phyloP scores from a whole-genome alignment of 208 protist species.

The Sergeia podlipaevii region DNA sequence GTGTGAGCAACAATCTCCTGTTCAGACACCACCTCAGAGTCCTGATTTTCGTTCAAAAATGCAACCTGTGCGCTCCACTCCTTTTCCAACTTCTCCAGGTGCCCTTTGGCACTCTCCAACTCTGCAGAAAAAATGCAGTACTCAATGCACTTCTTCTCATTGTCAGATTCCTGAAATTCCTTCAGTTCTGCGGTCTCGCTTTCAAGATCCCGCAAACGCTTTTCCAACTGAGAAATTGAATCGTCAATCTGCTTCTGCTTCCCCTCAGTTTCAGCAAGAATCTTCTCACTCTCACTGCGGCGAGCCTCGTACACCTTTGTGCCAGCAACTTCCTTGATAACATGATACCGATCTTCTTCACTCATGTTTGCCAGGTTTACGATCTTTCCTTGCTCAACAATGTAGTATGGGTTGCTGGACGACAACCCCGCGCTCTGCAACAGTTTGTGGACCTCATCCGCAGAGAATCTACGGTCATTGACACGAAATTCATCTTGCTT shows the following conservation, averaged over 20 bases:
- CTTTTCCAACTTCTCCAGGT: conserved; percentile 45
- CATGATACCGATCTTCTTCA: conserved; percentile 93
- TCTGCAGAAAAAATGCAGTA: conserved; percentile 88
- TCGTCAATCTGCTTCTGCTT: conserved; percentile 90
- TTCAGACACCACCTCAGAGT: conserved; percentile 38
- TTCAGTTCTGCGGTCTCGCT: conserved; percentile 94
- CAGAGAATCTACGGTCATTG: conserved; percentile 94
- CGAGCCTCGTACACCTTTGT: conserved; percentile 97
- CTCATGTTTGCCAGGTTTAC: conserved; percentile 94
- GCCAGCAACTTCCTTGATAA: conserved; percentile 99
- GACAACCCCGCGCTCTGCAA: conserved; percentile 99
- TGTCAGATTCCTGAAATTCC: conserved; percentile 90
- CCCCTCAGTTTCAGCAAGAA: conserved; percentile 91
- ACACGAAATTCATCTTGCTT: conserved; percentile 99
- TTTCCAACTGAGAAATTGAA: conserved; percentile 90
- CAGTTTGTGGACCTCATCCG: conserved; percentile 92
- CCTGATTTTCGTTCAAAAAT: conserved; percentile 37
- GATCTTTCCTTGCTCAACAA: conserved; percentile 99
- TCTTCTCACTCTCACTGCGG: conserved; percentile 90
- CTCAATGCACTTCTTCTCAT: conserved; percentile 88
- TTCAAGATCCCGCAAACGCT: conserved; percentile 93
- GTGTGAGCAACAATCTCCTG: conserved; percentile 30
- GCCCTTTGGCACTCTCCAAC: conserved; percentile 48
- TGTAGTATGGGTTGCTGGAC: conserved; percentile 99
- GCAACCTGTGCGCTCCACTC: conserved; percentile 39